Percentiles rank a stretch among this genome's conserved stretches.
Evolutionary conservation across 495 filamentous ascomycete genomes (phyloP).

Genomic region (Glonium stellatum): DNA sequence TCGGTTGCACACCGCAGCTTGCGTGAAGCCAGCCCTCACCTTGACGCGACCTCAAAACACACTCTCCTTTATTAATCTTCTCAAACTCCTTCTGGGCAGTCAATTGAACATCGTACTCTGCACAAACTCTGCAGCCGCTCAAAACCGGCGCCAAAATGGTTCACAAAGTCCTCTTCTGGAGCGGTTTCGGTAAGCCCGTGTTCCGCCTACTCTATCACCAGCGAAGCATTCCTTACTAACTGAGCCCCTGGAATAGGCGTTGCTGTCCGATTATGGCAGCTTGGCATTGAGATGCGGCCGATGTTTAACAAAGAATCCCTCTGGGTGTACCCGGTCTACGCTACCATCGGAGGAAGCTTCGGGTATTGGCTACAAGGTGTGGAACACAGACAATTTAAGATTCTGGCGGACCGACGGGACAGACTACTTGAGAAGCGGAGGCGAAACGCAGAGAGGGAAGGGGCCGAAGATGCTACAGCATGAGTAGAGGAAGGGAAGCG

Average conservation of each 20-base stretch:
- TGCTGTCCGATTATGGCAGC: constrained; percentile 86
- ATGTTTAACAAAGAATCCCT: constrained; percentile 70
- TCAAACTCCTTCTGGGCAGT: constrained; percentile 1
- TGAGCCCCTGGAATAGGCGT: constrained; percentile 52
- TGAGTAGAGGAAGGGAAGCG: background rate
- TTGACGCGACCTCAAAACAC: constrained; percentile 14
- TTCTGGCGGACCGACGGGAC: constrained; percentile 68
- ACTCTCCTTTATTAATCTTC: constrained; percentile 7
- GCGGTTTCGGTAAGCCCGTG: constrained; percentile 72
- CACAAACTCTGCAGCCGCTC: constrained; percentile 13
- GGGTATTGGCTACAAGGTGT: constrained; percentile 94
- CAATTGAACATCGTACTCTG: constrained; percentile 33
- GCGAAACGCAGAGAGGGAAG: constrained; percentile 23
- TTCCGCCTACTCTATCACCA: background rate
- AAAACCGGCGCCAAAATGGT: constrained; percentile 43
- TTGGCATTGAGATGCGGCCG: constrained; percentile 97
- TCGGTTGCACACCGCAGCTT: background rate
- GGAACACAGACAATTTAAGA: constrained; percentile 64
- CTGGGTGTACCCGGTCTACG: constrained; percentile 91
- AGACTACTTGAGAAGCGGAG: constrained; percentile 70
- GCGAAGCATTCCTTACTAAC: constrained; percentile 10
- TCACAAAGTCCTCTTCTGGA: constrained; percentile 90
- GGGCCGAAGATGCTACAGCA: constrained; percentile 8
- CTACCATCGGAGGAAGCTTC: constrained; percentile 74
- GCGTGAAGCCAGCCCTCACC: background rate